These are phyloP conservation scores for Trichosporon asahii DNA, from an alignment of 1,284 basidiomycete genomes.

Conservation along the genomic window DNA sequence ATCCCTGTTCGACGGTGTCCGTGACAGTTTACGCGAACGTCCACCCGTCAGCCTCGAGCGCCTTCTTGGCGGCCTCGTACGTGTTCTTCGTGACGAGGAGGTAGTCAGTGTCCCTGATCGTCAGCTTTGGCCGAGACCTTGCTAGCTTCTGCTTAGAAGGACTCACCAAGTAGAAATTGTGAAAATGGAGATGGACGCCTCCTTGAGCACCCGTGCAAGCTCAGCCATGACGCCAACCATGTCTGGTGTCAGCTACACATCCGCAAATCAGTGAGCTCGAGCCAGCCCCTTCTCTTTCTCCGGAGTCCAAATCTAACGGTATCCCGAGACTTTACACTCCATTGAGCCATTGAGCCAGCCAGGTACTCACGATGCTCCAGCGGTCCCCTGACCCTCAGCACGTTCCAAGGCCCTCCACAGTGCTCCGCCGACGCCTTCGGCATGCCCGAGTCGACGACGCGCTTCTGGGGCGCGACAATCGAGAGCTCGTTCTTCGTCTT, in stretches of 20 bases:
- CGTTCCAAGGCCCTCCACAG: slow-evolving; percentile 50
- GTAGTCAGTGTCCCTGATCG: slow-evolving; percentile 38
- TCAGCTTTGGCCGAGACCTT: background rate
- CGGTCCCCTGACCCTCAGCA: slow-evolving; percentile 63
- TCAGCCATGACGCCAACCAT: slow-evolving; percentile 63
- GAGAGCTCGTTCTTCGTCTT: slow-evolving; percentile 62
- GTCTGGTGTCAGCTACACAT: slow-evolving; percentile 36
- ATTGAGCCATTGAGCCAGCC: too few species aligned
- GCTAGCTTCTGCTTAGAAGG: too few species aligned
- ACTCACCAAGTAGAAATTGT: slow-evolving; percentile 66
- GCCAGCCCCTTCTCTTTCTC: too few species aligned
- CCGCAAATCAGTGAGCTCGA: background rate
- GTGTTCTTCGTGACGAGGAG: slow-evolving; percentile 32
- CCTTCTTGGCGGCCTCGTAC: slow-evolving; percentile 22
- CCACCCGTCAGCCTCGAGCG: slow-evolving; percentile 32
- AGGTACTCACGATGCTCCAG: slow-evolving; percentile 61
- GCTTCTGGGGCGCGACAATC: slow-evolving; percentile 55
- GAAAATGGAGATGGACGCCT: slow-evolving; percentile 60
- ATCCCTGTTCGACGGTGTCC: too few species aligned
- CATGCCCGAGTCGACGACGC: slow-evolving; percentile 13
- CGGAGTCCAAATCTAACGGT: too few species aligned
- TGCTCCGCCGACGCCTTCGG: slow-evolving; percentile 52
- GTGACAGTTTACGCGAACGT: slow-evolving; percentile 9
- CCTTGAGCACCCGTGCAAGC: slow-evolving; percentile 60
- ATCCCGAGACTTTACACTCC: too few species aligned